Percentiles rank a stretch among this genome's conserved stretches.
Conservation (phyloP, 2,329 filamentous ascomycete species). For the Hypomyces rosellus region DNA sequence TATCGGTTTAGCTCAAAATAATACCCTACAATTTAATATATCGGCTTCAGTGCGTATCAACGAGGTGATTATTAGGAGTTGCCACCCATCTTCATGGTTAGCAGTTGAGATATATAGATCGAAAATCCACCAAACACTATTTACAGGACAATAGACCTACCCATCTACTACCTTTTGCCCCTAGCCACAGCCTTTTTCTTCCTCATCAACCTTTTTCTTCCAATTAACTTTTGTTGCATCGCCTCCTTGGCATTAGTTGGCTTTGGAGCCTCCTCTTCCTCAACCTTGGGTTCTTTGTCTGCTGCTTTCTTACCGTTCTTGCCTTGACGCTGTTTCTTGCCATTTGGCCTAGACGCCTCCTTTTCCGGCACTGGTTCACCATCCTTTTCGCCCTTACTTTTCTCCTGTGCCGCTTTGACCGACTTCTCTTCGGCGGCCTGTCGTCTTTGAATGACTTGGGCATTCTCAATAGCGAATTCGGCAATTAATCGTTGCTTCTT, state of each 20-base stretch:
- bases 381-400: conserved; percentile 13
- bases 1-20: no score
- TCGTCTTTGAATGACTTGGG: conserved; percentile 83
- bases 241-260: conserved; percentile 31
- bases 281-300: conserved; percentile 19
- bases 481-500: conserved; percentile 87
- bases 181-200: conserved; percentile 53
- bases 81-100: background rate
- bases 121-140: no score
- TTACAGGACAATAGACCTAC: no score
- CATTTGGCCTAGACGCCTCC: conserved; percentile 22
- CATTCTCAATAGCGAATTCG: conserved; percentile 97
- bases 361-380: conserved; percentile 17
- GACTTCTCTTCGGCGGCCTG: conserved; percentile 31
- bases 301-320: conserved; percentile 9
- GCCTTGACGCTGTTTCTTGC: conserved; percentile 18
- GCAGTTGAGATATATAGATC: no score
- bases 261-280: conserved; percentile 24
- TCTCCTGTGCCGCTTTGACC: conserved; percentile 21
- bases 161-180: conserved; percentile 23
- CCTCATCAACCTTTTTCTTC: conserved; percentile 73
- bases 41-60: no score
- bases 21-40: no score
- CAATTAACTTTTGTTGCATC: conserved; percentile 70
- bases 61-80: background rate